These are phyloP conservation scores for Botrytis sinoallii DNA, from an alignment of 2,329 filamentous ascomycete species.

Conservation along the genomic window DNA sequence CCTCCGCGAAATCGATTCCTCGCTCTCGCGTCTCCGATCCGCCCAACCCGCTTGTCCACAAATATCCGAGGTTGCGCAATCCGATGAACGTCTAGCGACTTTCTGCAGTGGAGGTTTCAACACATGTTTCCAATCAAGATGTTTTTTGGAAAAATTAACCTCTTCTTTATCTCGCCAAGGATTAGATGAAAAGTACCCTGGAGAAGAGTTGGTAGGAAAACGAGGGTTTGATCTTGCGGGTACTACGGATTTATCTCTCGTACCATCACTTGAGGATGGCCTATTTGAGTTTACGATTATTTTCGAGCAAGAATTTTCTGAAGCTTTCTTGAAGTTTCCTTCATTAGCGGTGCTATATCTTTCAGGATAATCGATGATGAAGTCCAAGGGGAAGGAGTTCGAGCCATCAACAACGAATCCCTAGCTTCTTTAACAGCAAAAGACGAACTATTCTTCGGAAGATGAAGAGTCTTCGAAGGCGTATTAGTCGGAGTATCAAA, in stretches of 20 bases:
- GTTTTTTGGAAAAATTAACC: neutral
- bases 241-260: neutral
- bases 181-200: neutral
- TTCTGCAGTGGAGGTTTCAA: neutral
- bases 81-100: neutral
- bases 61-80: neutral
- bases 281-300: neutral
- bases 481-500: neutral
- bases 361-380: neutral
- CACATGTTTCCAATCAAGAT: neutral
- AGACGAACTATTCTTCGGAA: rapidly evolving
- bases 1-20: rapidly evolving
- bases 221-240: neutral
- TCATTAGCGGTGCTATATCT: neutral
- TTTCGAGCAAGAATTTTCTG: neutral
- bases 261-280: neutral
- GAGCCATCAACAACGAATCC: neutral
- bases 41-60: conserved; percentile 6
- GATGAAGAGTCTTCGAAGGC: neutral
- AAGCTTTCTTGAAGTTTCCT: neutral
- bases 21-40: neutral
- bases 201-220: neutral
- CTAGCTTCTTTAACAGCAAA: neutral
- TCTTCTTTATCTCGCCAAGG: neutral
- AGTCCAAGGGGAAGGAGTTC: no score